Base-by-base conservation (phyloP, 768 basidiomycete species). In the Xanthoconium purpureum region DNA sequence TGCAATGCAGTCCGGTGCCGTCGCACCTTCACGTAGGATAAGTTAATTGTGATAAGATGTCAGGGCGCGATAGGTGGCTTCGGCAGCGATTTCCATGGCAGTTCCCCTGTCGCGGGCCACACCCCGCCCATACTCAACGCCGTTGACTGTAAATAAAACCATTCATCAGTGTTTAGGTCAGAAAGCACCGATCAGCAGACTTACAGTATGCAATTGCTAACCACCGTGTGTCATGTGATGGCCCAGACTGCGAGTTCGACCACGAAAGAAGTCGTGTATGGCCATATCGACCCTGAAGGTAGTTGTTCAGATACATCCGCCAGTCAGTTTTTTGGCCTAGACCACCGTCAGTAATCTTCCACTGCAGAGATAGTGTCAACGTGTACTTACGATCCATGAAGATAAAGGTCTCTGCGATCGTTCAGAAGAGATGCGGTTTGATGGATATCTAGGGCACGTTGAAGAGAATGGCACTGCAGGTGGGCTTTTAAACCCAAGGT, bases 11-110 rank as follows among this genome's bases (percentile, higher is more conserved):
- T 47, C 39, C 40, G 4, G 14, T 36, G 38, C 37, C 37, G 29
- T 43, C 48, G 46, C 24, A 57, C 53, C 58, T 56, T 51, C 46
- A 43, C 15, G 36, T 39, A 49, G 48, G 50, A 43, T 47, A 29
- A 48, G 32, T 61, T 38, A 70, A 33, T 60, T 68, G n/a, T 43
- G 29, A 40, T 57, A 54, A 32, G 67, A 47, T 14, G 65, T 52
- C 48, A 70, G 40, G 13, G 71, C 70, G 18, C 47, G 55, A 53
- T 62, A 64, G 18, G 71, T 59, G 6, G 45, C 48, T 54, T 70
- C 68, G 20, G 69, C 70, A 40, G 69, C 69, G 9, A 52, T 33
- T 52, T 72, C 71, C 71, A 71, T 70, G 18, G 69, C 69, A 24
- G 57, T 55, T 32, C 68, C 69, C 32, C 64, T 66, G 45, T 68